Conservation (phyloP, 768 basidiomycete species). For the Cystobasidium onofrii region DNA sequence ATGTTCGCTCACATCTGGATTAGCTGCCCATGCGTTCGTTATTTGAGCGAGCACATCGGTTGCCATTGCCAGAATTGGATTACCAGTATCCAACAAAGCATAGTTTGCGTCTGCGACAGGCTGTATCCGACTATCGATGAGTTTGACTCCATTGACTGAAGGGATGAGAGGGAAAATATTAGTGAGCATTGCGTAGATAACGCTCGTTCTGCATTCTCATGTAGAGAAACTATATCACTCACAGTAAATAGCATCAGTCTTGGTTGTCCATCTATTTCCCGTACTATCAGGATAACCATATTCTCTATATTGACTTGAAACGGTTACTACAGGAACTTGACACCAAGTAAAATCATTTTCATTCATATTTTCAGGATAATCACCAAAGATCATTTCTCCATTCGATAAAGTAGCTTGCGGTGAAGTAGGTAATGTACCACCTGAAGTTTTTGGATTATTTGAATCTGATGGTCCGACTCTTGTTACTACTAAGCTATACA, state of each 20-base stretch:
- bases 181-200: too few relatives aligned
- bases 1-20: conserved; percentile 22
- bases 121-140: conserved; percentile 27
- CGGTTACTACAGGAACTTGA: conserved; percentile 16
- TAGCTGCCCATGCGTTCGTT: conserved; percentile 31
- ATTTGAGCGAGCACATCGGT: conserved; percentile 22
- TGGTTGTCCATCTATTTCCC: conserved; percentile 27
- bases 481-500: conserved; percentile 21
- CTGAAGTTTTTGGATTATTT: conserved; percentile 25
- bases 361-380: not conserved
- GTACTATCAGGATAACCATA: conserved; percentile 19
- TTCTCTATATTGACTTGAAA: conserved; percentile 4
- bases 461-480: conserved; percentile 9
- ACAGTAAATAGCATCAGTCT: conserved; percentile 14
- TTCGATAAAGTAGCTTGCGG: conserved; percentile 25
- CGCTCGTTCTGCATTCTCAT: too few relatives aligned
- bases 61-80: conserved; percentile 25
- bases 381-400: conserved; percentile 15
- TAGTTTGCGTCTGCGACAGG: conserved; percentile 15
- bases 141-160: conserved; percentile 6
- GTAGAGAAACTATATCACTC: not conserved
- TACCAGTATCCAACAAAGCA: conserved; percentile 24
- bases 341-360: conserved; percentile 18
- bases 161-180: not conserved
- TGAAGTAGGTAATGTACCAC: conserved; percentile 27